Evolutionary conservation across 1,139 yeast genomes (phyloP).

Genomic region (Wickerhamomyces sp.): DNA sequence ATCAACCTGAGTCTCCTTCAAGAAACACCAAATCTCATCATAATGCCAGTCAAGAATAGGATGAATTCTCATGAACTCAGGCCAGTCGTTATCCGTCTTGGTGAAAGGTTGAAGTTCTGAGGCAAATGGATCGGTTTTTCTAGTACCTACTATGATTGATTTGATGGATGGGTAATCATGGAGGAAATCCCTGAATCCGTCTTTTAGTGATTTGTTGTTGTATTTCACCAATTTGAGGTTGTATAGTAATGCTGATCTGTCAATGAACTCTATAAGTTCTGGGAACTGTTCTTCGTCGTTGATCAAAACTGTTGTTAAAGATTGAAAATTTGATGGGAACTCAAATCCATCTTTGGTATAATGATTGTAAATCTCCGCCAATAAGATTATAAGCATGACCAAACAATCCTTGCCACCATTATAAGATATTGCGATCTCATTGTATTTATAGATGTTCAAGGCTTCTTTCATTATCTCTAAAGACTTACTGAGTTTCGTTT

Average conservation of each 20-base stretch:
- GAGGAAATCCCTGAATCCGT: conserved; percentile 62
- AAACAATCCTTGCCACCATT: conserved; percentile 92
- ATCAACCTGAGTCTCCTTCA: conserved; percentile 42
- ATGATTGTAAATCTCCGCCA: conserved; percentile 33
- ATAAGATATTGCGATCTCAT: conserved; percentile 68
- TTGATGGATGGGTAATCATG: conserved; percentile 40
- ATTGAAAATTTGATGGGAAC: conserved; percentile 30
- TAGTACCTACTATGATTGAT: conserved; percentile 75
- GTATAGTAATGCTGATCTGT: conserved; percentile 37
- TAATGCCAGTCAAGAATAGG: conserved; percentile 84
- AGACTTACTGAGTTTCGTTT: conserved; percentile 28
- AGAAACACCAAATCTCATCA: conserved; percentile 68
- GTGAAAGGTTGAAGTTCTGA: conserved; percentile 48
- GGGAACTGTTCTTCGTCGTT: conserved; percentile 64
- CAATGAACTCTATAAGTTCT: conserved; percentile 42
- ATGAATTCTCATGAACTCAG: conserved; percentile 70
- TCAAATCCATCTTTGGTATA: conserved; percentile 1
- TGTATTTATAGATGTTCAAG: conserved; percentile 22
- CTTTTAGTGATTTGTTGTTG: conserved; percentile 49
- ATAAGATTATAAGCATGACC: conserved; percentile 66
- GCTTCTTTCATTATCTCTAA: conserved; percentile 13
- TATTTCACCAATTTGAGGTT: conserved; percentile 42
- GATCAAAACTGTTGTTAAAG: conserved; percentile 59
- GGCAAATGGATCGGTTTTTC: conserved; percentile 80
- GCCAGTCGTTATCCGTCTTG: conserved; percentile 82